Evolutionary conservation across 2,329 filamentous ascomycete species (phyloP).

Genomic region (Aspergillus fijiensis): DNA sequence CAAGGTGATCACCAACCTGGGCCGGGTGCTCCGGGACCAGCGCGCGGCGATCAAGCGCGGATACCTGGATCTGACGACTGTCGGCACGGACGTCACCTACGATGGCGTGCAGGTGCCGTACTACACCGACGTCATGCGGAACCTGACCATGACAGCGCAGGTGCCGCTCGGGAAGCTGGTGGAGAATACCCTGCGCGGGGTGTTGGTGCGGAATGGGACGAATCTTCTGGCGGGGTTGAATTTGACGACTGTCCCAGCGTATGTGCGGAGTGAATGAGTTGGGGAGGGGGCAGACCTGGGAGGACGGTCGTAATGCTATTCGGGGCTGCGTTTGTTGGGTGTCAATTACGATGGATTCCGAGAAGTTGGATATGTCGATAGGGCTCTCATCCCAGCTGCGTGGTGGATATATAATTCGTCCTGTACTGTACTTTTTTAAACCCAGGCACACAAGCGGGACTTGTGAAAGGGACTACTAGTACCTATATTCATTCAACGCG

Average conservation of each 20-base stretch:
- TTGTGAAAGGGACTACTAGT: no score
- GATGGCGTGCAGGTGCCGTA: slow-evolving; percentile 35
- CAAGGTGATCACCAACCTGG: slow-evolving; percentile 31
- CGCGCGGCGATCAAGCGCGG: slow-evolving; percentile 26
- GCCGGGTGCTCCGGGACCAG: slow-evolving; percentile 27
- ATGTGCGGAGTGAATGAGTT: neutral
- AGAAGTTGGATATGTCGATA: no score
- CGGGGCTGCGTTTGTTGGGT: no score
- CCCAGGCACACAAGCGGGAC: no score
- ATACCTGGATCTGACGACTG: slow-evolving; percentile 27
- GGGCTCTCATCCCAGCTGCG: no score
- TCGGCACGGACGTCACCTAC: slow-evolving; percentile 30
- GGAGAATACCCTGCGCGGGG: slow-evolving; percentile 31
- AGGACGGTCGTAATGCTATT: no score
- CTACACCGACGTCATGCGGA: slow-evolving; percentile 35
- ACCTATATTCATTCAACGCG: no score
- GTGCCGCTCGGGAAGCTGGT: slow-evolving; percentile 28
- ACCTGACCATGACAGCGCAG: slow-evolving; percentile 31
- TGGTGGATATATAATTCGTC: no score
- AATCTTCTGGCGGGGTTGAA: slow-evolving; percentile 12
- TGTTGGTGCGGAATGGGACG: slow-evolving; percentile 18
- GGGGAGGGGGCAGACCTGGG: neutral
- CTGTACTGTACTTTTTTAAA: no score
- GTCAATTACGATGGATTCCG: no score
- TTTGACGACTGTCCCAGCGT: neutral